Evolutionary conservation across 1,139 yeast genomes (phyloP), one percentile per base, ranked within the genome.

Genomic region (Kodamaea sp.): DNA sequence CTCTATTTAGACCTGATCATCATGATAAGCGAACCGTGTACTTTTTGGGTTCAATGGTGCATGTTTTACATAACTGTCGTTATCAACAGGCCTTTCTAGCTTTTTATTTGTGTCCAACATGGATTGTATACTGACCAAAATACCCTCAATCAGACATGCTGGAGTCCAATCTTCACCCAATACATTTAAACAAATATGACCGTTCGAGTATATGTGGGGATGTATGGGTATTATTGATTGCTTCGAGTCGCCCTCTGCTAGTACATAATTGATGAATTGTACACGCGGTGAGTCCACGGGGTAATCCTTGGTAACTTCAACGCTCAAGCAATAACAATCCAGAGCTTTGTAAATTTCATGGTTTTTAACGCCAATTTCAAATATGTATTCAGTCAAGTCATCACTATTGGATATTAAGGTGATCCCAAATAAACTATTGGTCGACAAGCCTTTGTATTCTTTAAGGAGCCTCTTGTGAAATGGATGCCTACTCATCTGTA

Each of bases 161-260:
- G 90, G 90, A 0, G 87, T 72, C 92, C 92, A 84, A 34, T 76
- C 85, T 6, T 75, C 73, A 1, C 85, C 88, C 24, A 84, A 59
- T 6, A 78, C 55, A 53, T 79, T 78, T 24, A 81, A 63, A 54
- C 92, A 84, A 10, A 83, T 82, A 52, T 83, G 89, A 1, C 90
- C 92, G 50, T 83, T 83, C 30, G 82, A 72, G 53, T 84, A 84
- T 2, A 84, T 68, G 52, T 84, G 90, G 0, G 90, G 90, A 52
- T 84, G 89, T 2, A 79, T 47, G 0, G 90, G 90, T 6, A 81
- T 68, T 25, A 29, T 37, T 44, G 48, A 47, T 50, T 23, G 48
- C 40, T 29, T 6, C 0, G 46, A 32, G 47, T 4, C 42, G 30
- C 27, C 27, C 25, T 22, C 15, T 8, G 11, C 10, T 9, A 24